Evolutionary conservation across 2,329 filamentous ascomycete genomes (phyloP).

Genomic region (Exophiala sp.): DNA sequence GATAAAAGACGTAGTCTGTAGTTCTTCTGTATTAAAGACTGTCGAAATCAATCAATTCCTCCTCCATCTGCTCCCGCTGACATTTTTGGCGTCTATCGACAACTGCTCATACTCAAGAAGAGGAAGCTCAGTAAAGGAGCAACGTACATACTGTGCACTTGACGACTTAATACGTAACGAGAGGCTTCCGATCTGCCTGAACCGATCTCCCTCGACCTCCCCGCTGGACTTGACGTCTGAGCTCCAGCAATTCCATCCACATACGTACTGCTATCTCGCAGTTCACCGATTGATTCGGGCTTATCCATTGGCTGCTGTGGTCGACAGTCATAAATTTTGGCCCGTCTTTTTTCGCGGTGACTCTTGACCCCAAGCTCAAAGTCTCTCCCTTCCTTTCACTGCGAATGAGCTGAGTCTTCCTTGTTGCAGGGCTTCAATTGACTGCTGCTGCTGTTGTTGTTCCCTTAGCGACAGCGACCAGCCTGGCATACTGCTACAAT

Average conservation of each 20-base stretch:
- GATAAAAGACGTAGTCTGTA: constrained; percentile 5
- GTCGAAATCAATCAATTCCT: no score
- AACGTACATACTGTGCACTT: no score
- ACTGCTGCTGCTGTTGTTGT: constrained; percentile 1
- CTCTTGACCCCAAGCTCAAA: constrained; percentile 6
- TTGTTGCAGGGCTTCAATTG: constrained; percentile 2
- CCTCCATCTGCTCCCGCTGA: no score
- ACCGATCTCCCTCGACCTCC: neutral
- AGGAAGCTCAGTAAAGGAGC: no score
- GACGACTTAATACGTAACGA: no score
- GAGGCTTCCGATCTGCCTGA: no score
- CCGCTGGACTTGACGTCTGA: constrained; percentile 6
- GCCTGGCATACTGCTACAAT: constrained; percentile 12
- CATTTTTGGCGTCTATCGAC: no score
- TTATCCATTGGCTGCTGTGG: constrained; percentile 25
- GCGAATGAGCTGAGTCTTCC: constrained; percentile 5
- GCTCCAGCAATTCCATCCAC: neutral
- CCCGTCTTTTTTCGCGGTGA: constrained; percentile 12
- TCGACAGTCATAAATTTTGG: constrained; percentile 12
- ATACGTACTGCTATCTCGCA: no score
- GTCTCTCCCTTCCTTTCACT: neutral
- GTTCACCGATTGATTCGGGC: constrained; percentile 11
- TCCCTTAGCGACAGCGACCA: neutral
- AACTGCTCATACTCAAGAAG: no score
- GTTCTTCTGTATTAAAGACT: neutral